These are phyloP conservation scores for Cercospora berteroae DNA, from an alignment of 2,329 filamentous ascomycete genomes.

Conservation along the genomic window DNA sequence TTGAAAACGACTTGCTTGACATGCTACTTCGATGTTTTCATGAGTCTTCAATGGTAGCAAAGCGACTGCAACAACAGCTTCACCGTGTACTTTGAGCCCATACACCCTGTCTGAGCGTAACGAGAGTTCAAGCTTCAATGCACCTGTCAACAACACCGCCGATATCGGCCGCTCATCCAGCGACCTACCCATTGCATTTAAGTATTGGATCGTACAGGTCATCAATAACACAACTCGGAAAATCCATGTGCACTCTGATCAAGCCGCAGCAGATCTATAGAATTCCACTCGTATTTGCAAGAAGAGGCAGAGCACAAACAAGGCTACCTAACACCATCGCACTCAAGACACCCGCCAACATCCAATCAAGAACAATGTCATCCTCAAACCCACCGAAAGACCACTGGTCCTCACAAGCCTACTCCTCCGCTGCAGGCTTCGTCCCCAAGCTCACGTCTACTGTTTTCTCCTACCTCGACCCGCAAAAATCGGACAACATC, in stretches of 20 bases:
- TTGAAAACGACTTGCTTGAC: not conserved
- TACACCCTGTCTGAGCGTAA: not conserved
- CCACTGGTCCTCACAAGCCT: slow-evolving; percentile 37
- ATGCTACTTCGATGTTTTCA: not conserved
- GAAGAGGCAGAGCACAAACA: not conserved
- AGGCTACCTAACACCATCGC: not conserved
- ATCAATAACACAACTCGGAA: not conserved
- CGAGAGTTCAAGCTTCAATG: not conserved
- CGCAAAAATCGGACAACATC: slow-evolving; percentile 38
- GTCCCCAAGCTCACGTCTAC: slow-evolving; percentile 43
- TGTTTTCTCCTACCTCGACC: slow-evolving; percentile 40
- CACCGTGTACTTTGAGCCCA: not conserved
- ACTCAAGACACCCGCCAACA: not conserved
- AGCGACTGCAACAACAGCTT: not conserved
- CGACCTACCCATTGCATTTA: not conserved
- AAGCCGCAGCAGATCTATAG: not conserved
- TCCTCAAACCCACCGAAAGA: slow-evolving; percentile 24
- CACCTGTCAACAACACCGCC: not conserved
- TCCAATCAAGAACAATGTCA: not conserved
- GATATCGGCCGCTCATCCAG: not conserved
- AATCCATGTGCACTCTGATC: not conserved
- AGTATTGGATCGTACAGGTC: not conserved
- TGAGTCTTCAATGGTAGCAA: not conserved
- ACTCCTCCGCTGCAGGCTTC: slow-evolving; percentile 42
- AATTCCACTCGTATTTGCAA: not conserved